Percentiles rank a stretch among this genome's conserved stretches.
Evolutionary conservation across 192 early-diverging fungal species (phyloP).

Genomic region (Cladochytrium replicatum): DNA sequence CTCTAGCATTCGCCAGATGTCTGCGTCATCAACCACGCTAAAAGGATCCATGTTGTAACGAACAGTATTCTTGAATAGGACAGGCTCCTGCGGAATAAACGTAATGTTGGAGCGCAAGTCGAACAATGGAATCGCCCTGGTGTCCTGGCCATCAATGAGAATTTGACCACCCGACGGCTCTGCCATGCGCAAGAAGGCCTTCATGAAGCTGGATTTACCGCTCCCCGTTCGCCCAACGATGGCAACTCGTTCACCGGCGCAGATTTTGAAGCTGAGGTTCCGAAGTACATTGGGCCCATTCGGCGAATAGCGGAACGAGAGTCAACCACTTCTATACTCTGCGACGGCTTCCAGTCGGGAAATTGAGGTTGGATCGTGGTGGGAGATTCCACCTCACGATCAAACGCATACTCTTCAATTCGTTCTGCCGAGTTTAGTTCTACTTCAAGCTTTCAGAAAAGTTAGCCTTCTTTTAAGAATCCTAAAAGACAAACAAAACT

Average conservation of each 20-base stretch:
- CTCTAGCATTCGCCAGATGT: slow-evolving; percentile 54
- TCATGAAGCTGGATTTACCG: slow-evolving; percentile 24
- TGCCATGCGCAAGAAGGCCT: slow-evolving; percentile 30
- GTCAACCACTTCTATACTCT: no score
- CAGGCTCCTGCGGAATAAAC: slow-evolving; percentile 27
- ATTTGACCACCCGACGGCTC: slow-evolving; percentile 18
- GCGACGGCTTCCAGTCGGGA: no score
- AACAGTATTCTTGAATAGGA: slow-evolving; percentile 10
- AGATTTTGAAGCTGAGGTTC: slow-evolving; percentile 25
- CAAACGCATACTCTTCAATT: no score
- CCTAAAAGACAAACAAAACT: no score
- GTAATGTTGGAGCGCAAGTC: slow-evolving; percentile 15
- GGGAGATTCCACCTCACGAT: no score
- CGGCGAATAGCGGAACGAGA: slow-evolving; percentile 39
- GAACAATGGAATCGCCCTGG: slow-evolving; percentile 4
- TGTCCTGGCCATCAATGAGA: slow-evolving; percentile 28
- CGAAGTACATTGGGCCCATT: slow-evolving; percentile 37
- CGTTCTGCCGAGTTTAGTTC: no score
- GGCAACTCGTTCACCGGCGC: slow-evolving; percentile 32
- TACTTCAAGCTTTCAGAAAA: no score
- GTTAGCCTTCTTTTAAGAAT: no score
- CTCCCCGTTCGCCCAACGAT: slow-evolving; percentile 68
- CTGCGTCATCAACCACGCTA: slow-evolving; percentile 42
- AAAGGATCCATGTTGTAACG: slow-evolving; percentile 56
- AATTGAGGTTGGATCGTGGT: no score